These are phyloP conservation scores for Diaporthe nobilis DNA, from an alignment of 2,329 filamentous ascomycete genomes.

Conservation along the genomic window DNA sequence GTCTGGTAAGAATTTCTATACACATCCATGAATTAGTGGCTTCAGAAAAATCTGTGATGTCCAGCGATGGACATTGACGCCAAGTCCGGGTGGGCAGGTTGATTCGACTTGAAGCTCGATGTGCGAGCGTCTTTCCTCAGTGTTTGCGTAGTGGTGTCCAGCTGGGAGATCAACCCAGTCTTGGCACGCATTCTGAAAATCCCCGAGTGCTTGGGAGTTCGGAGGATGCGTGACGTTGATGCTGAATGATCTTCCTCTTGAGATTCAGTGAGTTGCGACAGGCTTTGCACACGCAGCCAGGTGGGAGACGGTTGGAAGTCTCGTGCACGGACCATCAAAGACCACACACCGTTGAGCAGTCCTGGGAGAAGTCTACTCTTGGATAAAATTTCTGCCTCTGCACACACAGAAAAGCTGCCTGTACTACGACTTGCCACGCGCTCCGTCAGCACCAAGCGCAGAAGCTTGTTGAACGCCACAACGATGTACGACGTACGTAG, in stretches of 20 bases:
- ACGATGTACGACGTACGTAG: too few relatives aligned
- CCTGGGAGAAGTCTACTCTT: background rate
- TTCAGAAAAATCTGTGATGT: background rate
- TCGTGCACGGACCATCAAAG: background rate
- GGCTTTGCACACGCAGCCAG: background rate
- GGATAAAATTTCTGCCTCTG: background rate
- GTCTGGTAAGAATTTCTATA: background rate
- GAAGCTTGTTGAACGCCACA: background rate
- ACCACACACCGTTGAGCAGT: background rate
- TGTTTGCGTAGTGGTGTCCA: background rate
- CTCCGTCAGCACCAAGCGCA: background rate
- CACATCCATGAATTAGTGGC: background rate
- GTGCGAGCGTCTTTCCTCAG: background rate
- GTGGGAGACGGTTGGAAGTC: background rate
- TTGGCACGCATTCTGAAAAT: background rate
- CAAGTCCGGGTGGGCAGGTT: background rate
- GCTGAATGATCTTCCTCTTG: too few relatives aligned
- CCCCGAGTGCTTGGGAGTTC: background rate
- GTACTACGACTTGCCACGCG: background rate
- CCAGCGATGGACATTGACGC: conserved; percentile 2
- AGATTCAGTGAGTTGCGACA: background rate
- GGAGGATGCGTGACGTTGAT: background rate
- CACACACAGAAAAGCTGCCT: background rate
- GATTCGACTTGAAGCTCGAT: background rate
- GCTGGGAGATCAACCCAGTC: background rate